Percentiles rank a stretch among this genome's conserved stretches.
These are phyloP conservation scores for Aspergillus terreus DNA, from an alignment of 2,329 filamentous ascomycete species.

Conservation along the genomic window DNA sequence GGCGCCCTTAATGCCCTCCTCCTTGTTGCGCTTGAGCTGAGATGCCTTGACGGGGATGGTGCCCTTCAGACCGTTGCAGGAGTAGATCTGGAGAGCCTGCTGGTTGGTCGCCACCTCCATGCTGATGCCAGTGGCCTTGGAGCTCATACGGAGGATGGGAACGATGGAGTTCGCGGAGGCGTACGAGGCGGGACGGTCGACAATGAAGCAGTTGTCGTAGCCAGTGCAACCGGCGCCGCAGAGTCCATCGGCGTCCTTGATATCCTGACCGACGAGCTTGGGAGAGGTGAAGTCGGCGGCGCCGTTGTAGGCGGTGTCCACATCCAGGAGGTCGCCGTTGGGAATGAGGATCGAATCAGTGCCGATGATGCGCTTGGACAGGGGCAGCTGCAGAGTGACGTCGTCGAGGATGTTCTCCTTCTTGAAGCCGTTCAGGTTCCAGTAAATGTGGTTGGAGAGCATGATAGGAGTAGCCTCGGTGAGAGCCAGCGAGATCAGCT, in stretches of 20 bases:
- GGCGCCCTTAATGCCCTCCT: constrained; percentile 48
- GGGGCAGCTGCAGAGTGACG: constrained; percentile 43
- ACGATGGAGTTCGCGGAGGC: constrained; percentile 31
- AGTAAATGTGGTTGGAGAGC: constrained; percentile 50
- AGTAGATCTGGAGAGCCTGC: constrained; percentile 83
- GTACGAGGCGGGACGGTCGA: constrained; percentile 41
- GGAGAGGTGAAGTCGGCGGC: constrained; percentile 64
- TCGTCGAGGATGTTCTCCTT: constrained; percentile 40
- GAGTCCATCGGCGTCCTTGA: constrained; percentile 62
- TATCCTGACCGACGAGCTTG: constrained; percentile 72
- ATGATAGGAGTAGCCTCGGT: constrained; percentile 49
- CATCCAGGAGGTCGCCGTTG: constrained; percentile 69
- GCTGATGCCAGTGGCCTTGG: constrained; percentile 73
- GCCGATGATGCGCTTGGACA: constrained; percentile 43
- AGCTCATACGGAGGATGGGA: constrained; percentile 58
- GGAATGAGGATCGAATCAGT: constrained; percentile 65
- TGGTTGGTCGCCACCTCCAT: constrained; percentile 80
- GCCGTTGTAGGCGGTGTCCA: constrained; percentile 63
- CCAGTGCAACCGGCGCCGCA: constrained; percentile 81
- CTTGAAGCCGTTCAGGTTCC: constrained; percentile 50
- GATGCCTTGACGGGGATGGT: constrained; percentile 42
- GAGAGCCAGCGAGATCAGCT: constrained; percentile 42
- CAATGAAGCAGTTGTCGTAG: constrained; percentile 63
- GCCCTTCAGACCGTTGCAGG: constrained; percentile 74
- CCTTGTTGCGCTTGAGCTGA: constrained; percentile 51